Evolutionary conservation across 108 stramenopile species (phyloP).

Genomic region (Conticribra weissflogii): DNA sequence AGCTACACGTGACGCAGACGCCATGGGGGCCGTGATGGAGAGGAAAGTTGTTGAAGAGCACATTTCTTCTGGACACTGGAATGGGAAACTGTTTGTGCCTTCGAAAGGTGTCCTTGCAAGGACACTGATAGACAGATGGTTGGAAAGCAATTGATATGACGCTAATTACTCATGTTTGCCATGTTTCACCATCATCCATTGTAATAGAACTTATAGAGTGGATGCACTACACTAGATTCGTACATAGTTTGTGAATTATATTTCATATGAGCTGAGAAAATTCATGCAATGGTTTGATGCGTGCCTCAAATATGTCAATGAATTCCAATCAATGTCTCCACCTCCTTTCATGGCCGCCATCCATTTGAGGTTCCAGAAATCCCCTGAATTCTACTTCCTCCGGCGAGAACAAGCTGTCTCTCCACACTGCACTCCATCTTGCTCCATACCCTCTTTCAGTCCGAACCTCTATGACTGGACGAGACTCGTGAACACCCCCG

Average conservation of each 20-base stretch:
- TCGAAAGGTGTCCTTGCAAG: slow-evolving; percentile 77
- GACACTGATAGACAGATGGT: slow-evolving; percentile 74
- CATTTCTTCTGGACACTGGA: slow-evolving; percentile 45
- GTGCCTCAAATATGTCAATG: too few relatives aligned
- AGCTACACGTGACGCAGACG: slow-evolving; percentile 49
- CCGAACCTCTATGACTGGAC: slow-evolving; percentile 31
- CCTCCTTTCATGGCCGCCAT: slow-evolving; percentile 46
- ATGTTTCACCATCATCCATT: too few relatives aligned
- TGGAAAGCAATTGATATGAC: slow-evolving; percentile 43
- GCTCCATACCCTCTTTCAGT: slow-evolving; percentile 48
- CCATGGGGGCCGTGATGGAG: slow-evolving; percentile 65
- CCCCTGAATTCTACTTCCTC: slow-evolving; percentile 36
- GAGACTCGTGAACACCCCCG: slow-evolving; percentile 31
- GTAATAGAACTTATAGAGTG: too few relatives aligned
- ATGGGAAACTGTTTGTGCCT: slow-evolving; percentile 64
- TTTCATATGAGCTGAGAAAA: too few relatives aligned
- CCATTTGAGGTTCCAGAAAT: slow-evolving; percentile 53
- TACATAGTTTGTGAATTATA: too few relatives aligned
- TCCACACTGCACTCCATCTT: slow-evolving; percentile 43
- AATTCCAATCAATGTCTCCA: slow-evolving; percentile 39
- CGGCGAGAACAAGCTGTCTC: slow-evolving; percentile 7
- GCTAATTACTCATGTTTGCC: too few relatives aligned
- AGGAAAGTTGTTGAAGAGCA: slow-evolving; percentile 56
- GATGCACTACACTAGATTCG: too few relatives aligned
- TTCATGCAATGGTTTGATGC: too few relatives aligned